Base-by-base conservation (phyloP, 352 stramenopile species). In the Pythium guiyangense region DNA sequence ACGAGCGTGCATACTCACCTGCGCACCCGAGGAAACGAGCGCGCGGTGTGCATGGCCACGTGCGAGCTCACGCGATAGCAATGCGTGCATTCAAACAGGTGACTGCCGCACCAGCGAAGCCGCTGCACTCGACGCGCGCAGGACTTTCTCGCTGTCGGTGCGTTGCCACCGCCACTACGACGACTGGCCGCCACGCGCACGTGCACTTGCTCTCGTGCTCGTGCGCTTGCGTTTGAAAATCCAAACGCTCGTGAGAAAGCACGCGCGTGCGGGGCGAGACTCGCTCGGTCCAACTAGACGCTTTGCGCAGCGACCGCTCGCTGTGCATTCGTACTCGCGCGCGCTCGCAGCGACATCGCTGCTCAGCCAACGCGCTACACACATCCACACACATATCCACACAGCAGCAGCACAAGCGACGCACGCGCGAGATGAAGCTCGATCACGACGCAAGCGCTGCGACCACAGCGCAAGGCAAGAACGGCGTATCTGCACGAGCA, bases 361-460 rank as follows among this genome's bases (percentile, higher is more conserved):
- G 15, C 43, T 12, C 18, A 8, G n/a, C 43, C 43, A 46, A 15
- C 44, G 31, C 44, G 10, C 15, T n/a, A n/a, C 10, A 15, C 34
- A 39, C 34, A 14, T 39, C 34, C 34, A 39, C 42, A 25, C 22
- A 22, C 22, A 22, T n/a, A n/a, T n/a, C n/a, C n/a, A n/a, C 42
- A 25, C 17, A 37, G 12, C 5, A 37, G 31, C 42, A 46, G 0
- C 42, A 46, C 42, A 37, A 37, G 31, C 5, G 15, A 45, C 40
- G 18, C 40, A 46, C 42, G 12, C 31, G 64, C 4, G 54, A 84
- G 73, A 64, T 82, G 31, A 37, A 37, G 31, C 45, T 71, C 67
- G 3, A 63, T 86, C 49, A 70, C 66, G 46, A 77, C 31, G 31
- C 31, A 12, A 37, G 31, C 31, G 12, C 31, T 37, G 31, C 31